Evolutionary conservation across 2,329 filamentous ascomycete species (phyloP), one percentile per base, ranked within the genome.

Genomic region (Microdochium nivale): DNA sequence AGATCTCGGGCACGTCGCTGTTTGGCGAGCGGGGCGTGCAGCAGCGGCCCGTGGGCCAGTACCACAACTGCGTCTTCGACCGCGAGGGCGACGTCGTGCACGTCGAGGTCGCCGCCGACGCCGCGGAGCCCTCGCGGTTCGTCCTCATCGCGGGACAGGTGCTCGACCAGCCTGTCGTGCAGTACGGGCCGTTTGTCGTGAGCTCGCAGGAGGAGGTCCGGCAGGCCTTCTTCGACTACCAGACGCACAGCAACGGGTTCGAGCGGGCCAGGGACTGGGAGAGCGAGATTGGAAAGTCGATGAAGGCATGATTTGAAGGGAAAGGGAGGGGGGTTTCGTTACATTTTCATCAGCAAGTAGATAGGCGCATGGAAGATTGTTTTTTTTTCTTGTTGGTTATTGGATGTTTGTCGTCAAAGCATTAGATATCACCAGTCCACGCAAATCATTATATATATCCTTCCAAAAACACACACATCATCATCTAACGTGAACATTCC

Each of bases 41-140:
- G 24, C 72, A 72, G 59, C 74, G 70, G 49, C 71, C 71, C 2
- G 79, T 92, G 14, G 75, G 76, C 52, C 79, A 87, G 63, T 96
- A 83, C 66, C 84, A 96, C 70, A 96, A 94, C 65, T 87, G 94
- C 24, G 88, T 96, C 5, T 96, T 97, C 63, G 85, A 90, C 61
- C 80, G 84, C 57, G 75, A 80, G 25, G 92, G 92, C 47, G 89
- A 96, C 60, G 77, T 81, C 25, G 78, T 97, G 9, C 78, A 87
- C 56, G 82, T 85, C 2, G 78, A 81, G 49, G 88, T 94, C 11
- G 78, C 82, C 3, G 79, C 80, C 13, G 79, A 75, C 46, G 88
- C 87, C 1, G 76, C 78, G 33, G 76, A 52, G 50, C 56, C 47
- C 25, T 71, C 75, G 24, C 65, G 75, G 23, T 77, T 81, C 61